These are phyloP conservation scores for Trichoderma asperelloides DNA, from an alignment of 495 filamentous ascomycete species.

Conservation along the genomic window DNA sequence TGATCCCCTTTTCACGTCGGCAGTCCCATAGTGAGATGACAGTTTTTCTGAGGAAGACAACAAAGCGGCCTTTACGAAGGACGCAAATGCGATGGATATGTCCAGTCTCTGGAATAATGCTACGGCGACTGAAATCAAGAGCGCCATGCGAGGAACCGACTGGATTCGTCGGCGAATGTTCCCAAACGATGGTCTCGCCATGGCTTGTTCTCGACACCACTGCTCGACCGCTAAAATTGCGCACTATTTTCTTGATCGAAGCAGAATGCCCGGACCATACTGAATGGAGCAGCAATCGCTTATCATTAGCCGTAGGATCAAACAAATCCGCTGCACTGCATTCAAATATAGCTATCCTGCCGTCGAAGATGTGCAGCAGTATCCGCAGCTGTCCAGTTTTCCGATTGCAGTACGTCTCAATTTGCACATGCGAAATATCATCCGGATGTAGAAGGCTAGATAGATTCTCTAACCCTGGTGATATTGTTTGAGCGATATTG, in stretches of 20 bases:
- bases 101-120: conserved; percentile 55
- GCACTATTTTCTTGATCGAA: conserved; percentile 73
- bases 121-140: conserved; percentile 49
- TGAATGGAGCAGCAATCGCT: conserved; percentile 48
- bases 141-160: conserved; percentile 13
- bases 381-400: conserved; percentile 57
- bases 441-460: conserved; percentile 25
- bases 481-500: conserved; percentile 71
- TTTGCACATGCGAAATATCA: conserved; percentile 53
- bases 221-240: conserved; percentile 70
- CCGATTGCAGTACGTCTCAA: conserved; percentile 61
- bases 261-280: conserved; percentile 81
- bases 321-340: conserved; percentile 72
- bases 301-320: conserved; percentile 61
- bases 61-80: conserved; percentile 62
- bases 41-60: conserved; percentile 73
- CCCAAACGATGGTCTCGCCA: conserved; percentile 79
- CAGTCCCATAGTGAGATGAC: conserved; percentile 77
- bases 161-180: conserved; percentile 45
- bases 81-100: conserved; percentile 81
- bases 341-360: conserved; percentile 71
- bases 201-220: conserved; percentile 72
- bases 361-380: conserved; percentile 83
- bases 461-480: conserved; percentile 58
- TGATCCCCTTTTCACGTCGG: conserved; percentile 42